Evolutionary conservation across 2,329 filamentous ascomycete genomes (phyloP).

Genomic region (Fusarium redolens): DNA sequence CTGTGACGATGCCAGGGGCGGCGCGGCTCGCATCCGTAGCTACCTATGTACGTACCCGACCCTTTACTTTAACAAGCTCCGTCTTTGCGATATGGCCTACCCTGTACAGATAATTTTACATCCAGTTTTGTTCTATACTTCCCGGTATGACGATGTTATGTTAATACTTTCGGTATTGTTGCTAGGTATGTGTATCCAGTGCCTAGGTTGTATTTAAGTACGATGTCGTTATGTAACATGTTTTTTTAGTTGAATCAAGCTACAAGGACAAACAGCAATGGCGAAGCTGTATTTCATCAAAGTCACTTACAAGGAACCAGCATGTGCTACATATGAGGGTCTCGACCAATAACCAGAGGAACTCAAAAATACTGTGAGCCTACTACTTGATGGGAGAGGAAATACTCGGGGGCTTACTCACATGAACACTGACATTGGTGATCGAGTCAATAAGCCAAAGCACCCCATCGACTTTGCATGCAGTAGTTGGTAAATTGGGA

Average conservation of each 20-base stretch:
- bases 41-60: background rate
- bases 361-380: background rate
- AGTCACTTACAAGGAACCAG: background rate
- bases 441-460: background rate
- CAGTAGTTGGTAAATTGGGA: background rate
- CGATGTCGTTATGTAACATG: background rate
- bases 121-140: background rate
- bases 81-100: background rate
- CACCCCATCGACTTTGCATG: background rate
- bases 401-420: no score
- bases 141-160: background rate
- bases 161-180: background rate
- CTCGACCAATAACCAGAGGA: no score
- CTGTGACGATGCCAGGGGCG: conserved; percentile 7
- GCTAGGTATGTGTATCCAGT: background rate
- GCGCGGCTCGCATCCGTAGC: conserved; percentile 14
- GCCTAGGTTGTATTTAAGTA: no score
- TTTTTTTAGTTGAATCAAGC: background rate
- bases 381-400: no score
- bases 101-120: background rate
- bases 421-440: background rate
- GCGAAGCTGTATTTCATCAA: no score
- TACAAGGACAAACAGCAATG: no score
- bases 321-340: background rate
- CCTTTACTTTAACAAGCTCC: background rate